phyloP scores from a whole-genome alignment of 305 asterid species.

The Rubia peregrina region DNA sequence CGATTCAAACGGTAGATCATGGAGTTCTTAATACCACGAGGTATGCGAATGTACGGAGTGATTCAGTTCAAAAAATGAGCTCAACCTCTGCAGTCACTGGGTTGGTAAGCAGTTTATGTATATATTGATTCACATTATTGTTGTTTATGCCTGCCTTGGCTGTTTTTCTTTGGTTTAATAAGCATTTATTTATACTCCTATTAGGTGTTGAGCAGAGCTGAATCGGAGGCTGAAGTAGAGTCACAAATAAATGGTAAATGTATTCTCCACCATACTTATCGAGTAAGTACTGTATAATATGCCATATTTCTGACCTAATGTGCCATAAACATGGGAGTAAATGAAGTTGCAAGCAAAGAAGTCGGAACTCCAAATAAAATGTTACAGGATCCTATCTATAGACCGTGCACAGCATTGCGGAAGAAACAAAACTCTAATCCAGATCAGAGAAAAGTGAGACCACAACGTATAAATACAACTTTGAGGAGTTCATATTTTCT shows the following conservation, averaged over 20 bases:
- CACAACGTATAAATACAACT: slow-evolving; percentile 31
- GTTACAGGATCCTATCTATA: slow-evolving; percentile 35
- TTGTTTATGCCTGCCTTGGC: slow-evolving; percentile 1
- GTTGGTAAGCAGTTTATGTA: slow-evolving; percentile 12
- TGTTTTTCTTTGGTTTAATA: neutral
- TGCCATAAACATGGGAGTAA: slow-evolving; percentile 9
- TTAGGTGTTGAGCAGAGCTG: slow-evolving; percentile 35
- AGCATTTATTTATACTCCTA: neutral
- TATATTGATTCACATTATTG: slow-evolving; percentile 3
- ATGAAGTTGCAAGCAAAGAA: slow-evolving; percentile 7
- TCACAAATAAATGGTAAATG: slow-evolving; percentile 38
- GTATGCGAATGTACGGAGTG: slow-evolving; percentile 26
- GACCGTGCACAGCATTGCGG: slow-evolving; percentile 51
- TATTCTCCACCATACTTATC: neutral
- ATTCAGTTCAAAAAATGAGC: slow-evolving; percentile 17
- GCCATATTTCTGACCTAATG: neutral
- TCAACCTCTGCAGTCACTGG: slow-evolving; percentile 16
- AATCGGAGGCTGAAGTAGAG: slow-evolving; percentile 27
- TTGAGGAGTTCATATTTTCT: slow-evolving; percentile 61
- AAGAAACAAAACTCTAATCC: slow-evolving; percentile 38
- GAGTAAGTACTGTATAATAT: neutral
- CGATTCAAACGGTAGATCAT: slow-evolving; percentile 28
- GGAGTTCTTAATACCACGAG: slow-evolving; percentile 26
- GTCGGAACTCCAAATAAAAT: slow-evolving; percentile 21
- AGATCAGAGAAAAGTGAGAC: slow-evolving; percentile 28